Conservation (phyloP, 257 asterid species). For the Ilex aquifolium region DNA sequence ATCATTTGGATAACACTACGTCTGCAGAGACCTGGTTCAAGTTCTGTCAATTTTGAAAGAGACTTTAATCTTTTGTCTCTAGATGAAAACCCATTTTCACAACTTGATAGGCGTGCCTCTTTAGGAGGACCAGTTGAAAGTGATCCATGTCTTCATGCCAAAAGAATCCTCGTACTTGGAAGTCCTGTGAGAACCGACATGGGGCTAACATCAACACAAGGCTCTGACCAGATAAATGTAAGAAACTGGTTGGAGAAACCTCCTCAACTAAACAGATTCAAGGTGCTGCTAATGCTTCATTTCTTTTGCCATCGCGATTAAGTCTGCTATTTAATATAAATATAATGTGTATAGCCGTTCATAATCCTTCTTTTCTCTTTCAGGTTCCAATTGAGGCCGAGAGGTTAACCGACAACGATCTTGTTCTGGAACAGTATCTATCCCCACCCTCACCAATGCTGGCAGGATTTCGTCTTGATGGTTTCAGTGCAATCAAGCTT, state of each 20-base stretch:
- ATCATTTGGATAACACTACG: slow-evolving; percentile 83
- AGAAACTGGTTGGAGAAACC: slow-evolving; percentile 84
- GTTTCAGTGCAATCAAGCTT: slow-evolving; percentile 78
- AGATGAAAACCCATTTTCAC: slow-evolving; percentile 86
- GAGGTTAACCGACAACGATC: slow-evolving; percentile 65
- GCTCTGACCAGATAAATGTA: slow-evolving; percentile 58
- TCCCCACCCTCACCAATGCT: slow-evolving; percentile 76
- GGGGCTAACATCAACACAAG: slow-evolving; percentile 44
- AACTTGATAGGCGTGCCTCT: slow-evolving; percentile 72
- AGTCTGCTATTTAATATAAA: neutral
- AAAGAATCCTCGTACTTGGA: slow-evolving; percentile 70
- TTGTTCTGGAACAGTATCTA: slow-evolving; percentile 79
- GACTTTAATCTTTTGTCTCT: slow-evolving; percentile 58
- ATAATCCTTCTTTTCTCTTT: slow-evolving; percentile 10
- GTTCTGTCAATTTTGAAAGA: slow-evolving; percentile 66
- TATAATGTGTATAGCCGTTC: neutral
- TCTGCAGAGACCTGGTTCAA: slow-evolving; percentile 72
- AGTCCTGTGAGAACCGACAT: slow-evolving; percentile 48
- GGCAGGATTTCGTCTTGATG: slow-evolving; percentile 96
- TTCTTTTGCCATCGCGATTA: neutral
- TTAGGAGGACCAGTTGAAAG: slow-evolving; percentile 67
- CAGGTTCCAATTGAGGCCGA: slow-evolving; percentile 96
- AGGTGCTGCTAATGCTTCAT: slow-evolving; percentile 43
- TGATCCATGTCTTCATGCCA: slow-evolving; percentile 91
- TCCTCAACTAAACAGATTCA: slow-evolving; percentile 74